Evolutionary conservation across 371 early-diverging fungal species (phyloP).

Genomic region (Nematocida parisii): DNA sequence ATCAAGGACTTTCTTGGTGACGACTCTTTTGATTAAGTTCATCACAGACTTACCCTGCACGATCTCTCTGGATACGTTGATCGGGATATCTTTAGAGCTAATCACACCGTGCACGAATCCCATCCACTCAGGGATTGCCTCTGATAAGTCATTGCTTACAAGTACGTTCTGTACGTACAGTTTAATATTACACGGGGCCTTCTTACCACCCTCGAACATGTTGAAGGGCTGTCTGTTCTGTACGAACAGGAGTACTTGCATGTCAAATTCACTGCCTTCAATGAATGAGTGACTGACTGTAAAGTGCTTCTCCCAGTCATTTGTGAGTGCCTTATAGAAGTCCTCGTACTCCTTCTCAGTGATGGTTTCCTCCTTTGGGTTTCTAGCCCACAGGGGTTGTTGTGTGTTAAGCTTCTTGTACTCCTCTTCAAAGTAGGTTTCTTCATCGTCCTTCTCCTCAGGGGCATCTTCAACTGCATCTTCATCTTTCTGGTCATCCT

Average conservation of each 20-base stretch:
- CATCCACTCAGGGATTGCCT: constrained; percentile 82
- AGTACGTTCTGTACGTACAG: constrained; percentile 88
- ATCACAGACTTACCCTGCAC: constrained; percentile 87
- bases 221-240: constrained; percentile 81
- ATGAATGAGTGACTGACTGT: constrained; percentile 82
- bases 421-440: constrained; percentile 70
- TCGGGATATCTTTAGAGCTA: constrained; percentile 86
- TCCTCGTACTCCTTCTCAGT: constrained; percentile 80
- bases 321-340: constrained; percentile 85
- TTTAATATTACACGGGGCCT: constrained; percentile 87
- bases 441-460: constrained; percentile 70
- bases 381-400: constrained; percentile 87
- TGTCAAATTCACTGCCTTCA: constrained; percentile 87
- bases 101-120: constrained; percentile 81
- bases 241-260: constrained; percentile 77
- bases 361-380: constrained; percentile 77
- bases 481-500: constrained; percentile 57
- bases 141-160: constrained; percentile 82
- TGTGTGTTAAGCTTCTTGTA: constrained; percentile 71
- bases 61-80: constrained; percentile 89
- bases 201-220: constrained; percentile 78
- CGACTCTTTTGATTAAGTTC: constrained; percentile 84
- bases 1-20: constrained; percentile 83
- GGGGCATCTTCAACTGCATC: constrained; percentile 73
- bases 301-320: constrained; percentile 86